A percentile compares a stretch with the other conserved stretches of the same genome.
These are phyloP conservation scores for Quercus suber DNA, from an alignment of 306 rosid species.

Conservation along the genomic window DNA sequence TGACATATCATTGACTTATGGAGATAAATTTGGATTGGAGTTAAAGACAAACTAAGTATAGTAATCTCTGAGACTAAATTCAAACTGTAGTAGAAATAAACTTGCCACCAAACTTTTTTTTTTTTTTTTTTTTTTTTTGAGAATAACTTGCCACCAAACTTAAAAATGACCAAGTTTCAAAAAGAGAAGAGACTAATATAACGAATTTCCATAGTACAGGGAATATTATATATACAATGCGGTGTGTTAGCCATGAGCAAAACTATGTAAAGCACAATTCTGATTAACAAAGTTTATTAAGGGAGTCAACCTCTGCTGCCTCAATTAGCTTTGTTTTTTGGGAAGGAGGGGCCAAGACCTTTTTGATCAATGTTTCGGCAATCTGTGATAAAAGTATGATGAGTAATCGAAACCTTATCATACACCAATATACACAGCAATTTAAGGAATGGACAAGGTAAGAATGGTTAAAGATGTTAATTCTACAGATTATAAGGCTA, in stretches of 20 bases:
- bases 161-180: not conserved
- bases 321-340: conserved; percentile 87
- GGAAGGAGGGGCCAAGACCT: conserved; percentile 79
- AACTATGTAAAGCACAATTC: conserved; percentile 3
- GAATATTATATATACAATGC: not conserved
- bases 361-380: conserved; percentile 74
- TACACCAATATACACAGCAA: not conserved
- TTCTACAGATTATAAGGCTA: conserved; percentile 4
- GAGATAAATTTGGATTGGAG: not conserved
- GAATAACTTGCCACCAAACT: not conserved
- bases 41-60: not conserved
- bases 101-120: not conserved
- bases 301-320: conserved; percentile 70
- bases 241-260: not conserved
- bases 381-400: conserved; percentile 44
- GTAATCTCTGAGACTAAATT: not conserved
- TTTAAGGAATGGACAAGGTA: not conserved
- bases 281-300: not conserved
- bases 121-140: no score
- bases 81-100: not conserved
- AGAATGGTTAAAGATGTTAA: not conserved
- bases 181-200: conserved; percentile 10
- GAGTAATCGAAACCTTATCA: not conserved
- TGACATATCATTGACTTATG: not conserved
- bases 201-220: not conserved